phyloP scores from a whole-genome alignment of 2,329 filamentous ascomycete genomes.

The Diaporthe sp. region DNA sequence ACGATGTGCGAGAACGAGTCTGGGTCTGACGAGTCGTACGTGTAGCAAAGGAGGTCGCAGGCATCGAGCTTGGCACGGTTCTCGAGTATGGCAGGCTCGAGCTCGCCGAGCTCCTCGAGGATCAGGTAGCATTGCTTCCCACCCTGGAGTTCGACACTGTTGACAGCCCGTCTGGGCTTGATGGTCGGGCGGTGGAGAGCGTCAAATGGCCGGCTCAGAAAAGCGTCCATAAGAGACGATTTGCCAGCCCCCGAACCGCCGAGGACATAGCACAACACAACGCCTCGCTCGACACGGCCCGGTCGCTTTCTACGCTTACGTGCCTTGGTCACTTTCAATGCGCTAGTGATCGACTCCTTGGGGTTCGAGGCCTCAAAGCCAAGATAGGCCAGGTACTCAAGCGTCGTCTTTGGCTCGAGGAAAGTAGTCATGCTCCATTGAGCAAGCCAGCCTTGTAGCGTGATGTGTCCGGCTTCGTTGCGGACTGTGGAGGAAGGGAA shows the following conservation, averaged over 20 bases:
- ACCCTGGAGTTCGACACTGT: slow-evolving; percentile 94
- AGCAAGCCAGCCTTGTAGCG: slow-evolving; percentile 95
- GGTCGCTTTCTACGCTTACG: slow-evolving; percentile 86
- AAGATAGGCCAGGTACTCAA: slow-evolving; percentile 95
- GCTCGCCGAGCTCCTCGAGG: slow-evolving; percentile 91
- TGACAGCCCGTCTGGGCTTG: slow-evolving; percentile 92
- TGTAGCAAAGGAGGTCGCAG: slow-evolving; percentile 94
- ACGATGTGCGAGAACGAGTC: slow-evolving; percentile 96
- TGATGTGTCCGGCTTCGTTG: slow-evolving; percentile 95
- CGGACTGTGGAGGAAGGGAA: slow-evolving; percentile 95
- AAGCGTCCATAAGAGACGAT: slow-evolving; percentile 89
- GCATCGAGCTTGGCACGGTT: slow-evolving; percentile 91
- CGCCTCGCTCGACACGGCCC: slow-evolving; percentile 91
- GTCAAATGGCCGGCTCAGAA: slow-evolving; percentile 89
- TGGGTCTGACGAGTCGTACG: slow-evolving; percentile 96
- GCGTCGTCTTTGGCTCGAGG: slow-evolving; percentile 91
- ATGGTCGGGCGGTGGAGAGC: slow-evolving; percentile 92
- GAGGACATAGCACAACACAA: slow-evolving; percentile 92
- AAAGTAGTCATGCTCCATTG: slow-evolving; percentile 99
- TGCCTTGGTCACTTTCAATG: slow-evolving; percentile 92
- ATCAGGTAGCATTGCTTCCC: slow-evolving; percentile 98
- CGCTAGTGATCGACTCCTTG: slow-evolving; percentile 83
- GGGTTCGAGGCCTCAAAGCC: slow-evolving; percentile 87
- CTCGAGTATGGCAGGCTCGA: slow-evolving; percentile 95
- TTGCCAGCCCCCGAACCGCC: slow-evolving; percentile 91